phyloP scores from a whole-genome alignment of 306 rosid species.

The Alnus glutinosa region DNA sequence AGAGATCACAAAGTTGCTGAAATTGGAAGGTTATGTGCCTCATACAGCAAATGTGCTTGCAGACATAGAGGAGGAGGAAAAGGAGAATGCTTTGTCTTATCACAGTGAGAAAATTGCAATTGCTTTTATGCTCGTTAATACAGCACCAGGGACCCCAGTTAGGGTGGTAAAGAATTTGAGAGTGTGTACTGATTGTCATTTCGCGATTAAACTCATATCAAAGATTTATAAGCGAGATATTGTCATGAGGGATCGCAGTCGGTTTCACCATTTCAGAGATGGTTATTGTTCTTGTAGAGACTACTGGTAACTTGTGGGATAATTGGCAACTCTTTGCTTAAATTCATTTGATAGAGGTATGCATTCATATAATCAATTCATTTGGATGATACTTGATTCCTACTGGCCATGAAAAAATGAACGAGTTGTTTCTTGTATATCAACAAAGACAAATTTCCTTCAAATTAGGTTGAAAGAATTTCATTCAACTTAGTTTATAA shows the following conservation, averaged over 20 bases:
- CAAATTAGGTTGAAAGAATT: no score
- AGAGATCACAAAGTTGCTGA: conserved; percentile 50
- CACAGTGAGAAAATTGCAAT: conserved; percentile 62
- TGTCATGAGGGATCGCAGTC: conserved; percentile 52
- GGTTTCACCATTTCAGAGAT: conserved; percentile 55
- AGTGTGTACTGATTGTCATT: conserved; percentile 60
- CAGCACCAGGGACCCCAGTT: conserved; percentile 52
- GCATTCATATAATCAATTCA: neutral
- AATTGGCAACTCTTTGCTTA: neutral
- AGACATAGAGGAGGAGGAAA: conserved; percentile 66
- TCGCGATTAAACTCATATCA: conserved; percentile 62
- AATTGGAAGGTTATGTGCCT: conserved; percentile 59
- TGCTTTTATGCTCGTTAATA: conserved; percentile 58
- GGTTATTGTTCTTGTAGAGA: conserved; percentile 61
- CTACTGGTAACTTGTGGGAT: conserved; percentile 42
- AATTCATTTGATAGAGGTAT: neutral
- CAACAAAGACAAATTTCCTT: no score
- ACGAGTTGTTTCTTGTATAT: no score
- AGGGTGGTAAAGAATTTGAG: conserved; percentile 58
- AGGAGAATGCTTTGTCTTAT: conserved; percentile 61
- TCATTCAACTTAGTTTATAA: no score
- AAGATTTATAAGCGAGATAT: conserved; percentile 54
- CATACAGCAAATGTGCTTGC: conserved; percentile 55
- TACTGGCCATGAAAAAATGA: neutral
- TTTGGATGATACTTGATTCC: neutral